Percentiles rank a stretch among this genome's conserved stretches.
Evolutionary conservation across 2,329 filamentous ascomycete species (phyloP).

Genomic region (Diaporthe citri): DNA sequence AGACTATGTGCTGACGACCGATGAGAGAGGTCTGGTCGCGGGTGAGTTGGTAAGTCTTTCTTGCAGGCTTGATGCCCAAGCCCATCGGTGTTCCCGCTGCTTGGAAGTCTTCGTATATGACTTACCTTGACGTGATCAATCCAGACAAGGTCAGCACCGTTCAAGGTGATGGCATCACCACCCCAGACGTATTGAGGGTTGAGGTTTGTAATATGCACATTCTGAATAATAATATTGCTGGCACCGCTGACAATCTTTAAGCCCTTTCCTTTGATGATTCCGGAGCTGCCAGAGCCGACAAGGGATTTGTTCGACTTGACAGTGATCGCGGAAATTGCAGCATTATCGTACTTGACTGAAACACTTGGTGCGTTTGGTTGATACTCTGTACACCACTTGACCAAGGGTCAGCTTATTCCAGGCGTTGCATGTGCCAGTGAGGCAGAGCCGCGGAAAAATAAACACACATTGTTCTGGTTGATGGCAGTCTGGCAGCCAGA

Average conservation of each 20-base stretch:
- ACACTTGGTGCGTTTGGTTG: slow-evolving; percentile 62
- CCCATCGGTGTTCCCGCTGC: neutral
- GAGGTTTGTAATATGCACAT: slow-evolving; percentile 66
- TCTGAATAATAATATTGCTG: slow-evolving; percentile 73
- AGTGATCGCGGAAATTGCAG: slow-evolving; percentile 63
- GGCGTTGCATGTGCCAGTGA: neutral
- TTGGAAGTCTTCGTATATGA: neutral
- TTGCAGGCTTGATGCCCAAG: no score
- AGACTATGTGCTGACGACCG: slow-evolving; percentile 14
- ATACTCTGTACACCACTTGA: slow-evolving; percentile 68
- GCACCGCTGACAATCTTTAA: slow-evolving; percentile 60
- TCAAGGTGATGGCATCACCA: slow-evolving; percentile 68
- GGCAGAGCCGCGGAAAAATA: neutral
- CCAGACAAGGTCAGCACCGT: slow-evolving; percentile 60
- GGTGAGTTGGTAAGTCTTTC: neutral
- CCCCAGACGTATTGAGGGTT: slow-evolving; percentile 72
- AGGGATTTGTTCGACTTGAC: slow-evolving; percentile 70
- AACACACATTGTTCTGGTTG: slow-evolving; percentile 60
- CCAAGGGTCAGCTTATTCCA: neutral
- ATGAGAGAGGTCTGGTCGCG: slow-evolving; percentile 16
- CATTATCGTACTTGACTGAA: slow-evolving; percentile 63
- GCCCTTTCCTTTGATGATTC: slow-evolving; percentile 70
- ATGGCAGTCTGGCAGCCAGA: slow-evolving; percentile 70
- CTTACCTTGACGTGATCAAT: slow-evolving; percentile 61
- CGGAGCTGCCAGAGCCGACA: slow-evolving; percentile 64